phyloP scores from a whole-genome alignment of 2,329 filamentous ascomycete species.

The Apiospora marii region DNA sequence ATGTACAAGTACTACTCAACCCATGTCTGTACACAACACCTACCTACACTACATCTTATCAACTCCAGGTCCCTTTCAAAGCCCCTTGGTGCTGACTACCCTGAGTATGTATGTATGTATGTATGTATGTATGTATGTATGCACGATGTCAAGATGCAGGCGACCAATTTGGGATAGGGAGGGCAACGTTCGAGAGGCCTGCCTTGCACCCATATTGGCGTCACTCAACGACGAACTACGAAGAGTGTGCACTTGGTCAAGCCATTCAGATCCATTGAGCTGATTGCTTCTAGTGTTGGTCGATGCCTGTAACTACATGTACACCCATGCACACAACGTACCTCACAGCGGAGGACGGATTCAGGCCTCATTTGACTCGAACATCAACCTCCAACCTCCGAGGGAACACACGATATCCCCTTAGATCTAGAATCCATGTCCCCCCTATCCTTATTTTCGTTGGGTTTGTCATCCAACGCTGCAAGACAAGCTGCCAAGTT shows the following conservation, averaged over 20 bases:
- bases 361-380: conserved; percentile 10
- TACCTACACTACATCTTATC: background rate
- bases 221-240: background rate
- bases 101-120: background rate
- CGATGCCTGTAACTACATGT: background rate
- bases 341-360: background rate
- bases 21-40: background rate
- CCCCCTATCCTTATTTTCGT: background rate
- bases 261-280: background rate
- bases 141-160: conserved; percentile 18
- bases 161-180: conserved; percentile 19
- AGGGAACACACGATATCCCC: conserved; percentile 8
- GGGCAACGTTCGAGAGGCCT: background rate
- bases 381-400: background rate
- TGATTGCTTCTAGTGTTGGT: background rate
- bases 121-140: too few relatives aligned
- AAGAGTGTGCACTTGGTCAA: background rate
- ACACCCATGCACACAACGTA: background rate
- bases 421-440: conserved; percentile 3
- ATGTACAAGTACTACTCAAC: conserved; percentile 7
- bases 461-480: conserved; percentile 1
- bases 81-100: background rate
- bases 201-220: conserved; percentile 9
- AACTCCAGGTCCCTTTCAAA: background rate
- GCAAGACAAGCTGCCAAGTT: background rate